A percentile compares a stretch with the other conserved stretches of the same genome.
Evolutionary conservation across 2,329 filamentous ascomycete genomes (phyloP).

Genomic region (Ophiostoma novo-ulmi): DNA sequence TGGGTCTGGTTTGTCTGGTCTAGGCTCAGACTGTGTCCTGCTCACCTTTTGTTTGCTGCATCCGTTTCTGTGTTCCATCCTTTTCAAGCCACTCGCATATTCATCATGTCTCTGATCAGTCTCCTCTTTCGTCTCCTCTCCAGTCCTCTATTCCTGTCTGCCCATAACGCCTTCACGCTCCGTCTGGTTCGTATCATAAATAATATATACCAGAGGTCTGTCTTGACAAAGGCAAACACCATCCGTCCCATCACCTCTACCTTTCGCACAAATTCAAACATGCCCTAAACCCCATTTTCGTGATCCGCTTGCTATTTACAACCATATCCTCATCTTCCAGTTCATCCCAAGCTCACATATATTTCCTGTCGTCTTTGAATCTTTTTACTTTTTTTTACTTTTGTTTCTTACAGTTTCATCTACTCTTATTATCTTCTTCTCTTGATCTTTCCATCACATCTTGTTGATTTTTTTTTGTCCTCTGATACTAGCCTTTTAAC

Average conservation of each 20-base stretch:
- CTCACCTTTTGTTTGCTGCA: constrained; percentile 10
- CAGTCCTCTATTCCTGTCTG: not conserved
- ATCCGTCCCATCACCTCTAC: not conserved
- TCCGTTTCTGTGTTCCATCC: constrained; percentile 3
- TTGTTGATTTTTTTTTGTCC: not conserved
- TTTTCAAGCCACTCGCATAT: not conserved
- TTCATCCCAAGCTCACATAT: no score
- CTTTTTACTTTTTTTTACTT: no score
- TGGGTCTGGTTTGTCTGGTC: not conserved
- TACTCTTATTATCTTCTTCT: no score
- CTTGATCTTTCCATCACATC: no score
- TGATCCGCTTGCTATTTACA: no score
- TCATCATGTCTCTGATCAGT: not conserved
- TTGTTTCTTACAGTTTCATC: no score
- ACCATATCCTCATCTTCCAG: no score
- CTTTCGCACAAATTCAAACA: no score
- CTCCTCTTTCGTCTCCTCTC: not conserved
- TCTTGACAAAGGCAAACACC: not conserved
- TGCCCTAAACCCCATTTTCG: rapidly evolving
- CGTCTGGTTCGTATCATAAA: not conserved
- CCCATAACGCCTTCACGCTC: not conserved
- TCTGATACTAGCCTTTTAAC: not conserved
- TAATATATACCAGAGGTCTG: not conserved
- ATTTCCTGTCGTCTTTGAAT: no score
- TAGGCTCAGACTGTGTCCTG: not conserved